A percentile compares a stretch with the other conserved stretches of the same genome.
phyloP scores from a whole-genome alignment of 1,284 basidiomycete genomes.

The Cryptococcus depauperatus region DNA sequence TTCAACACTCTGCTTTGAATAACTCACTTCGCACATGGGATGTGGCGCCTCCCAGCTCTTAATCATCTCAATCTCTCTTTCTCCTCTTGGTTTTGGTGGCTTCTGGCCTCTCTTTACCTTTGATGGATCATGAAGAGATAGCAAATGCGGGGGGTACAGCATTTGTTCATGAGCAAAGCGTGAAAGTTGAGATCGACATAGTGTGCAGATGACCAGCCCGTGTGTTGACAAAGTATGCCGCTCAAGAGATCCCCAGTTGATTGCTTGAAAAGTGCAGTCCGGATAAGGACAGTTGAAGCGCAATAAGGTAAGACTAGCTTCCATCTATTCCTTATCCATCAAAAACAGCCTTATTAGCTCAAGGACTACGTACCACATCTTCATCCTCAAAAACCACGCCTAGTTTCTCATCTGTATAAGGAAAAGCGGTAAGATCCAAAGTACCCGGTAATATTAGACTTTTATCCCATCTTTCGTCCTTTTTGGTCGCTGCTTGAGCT shows the following conservation, averaged over 20 bases:
- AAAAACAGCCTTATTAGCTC: background rate
- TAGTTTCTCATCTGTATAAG: conserved; percentile 67
- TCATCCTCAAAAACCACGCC: conserved; percentile 79
- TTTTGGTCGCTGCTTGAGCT: conserved; percentile 32
- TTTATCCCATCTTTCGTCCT: conserved; percentile 35
- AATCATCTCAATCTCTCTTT: conserved; percentile 39
- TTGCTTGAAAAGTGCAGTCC: conserved; percentile 72
- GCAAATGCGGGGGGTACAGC: conserved; percentile 62
- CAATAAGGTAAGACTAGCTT: conserved; percentile 82
- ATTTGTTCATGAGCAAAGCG: conserved; percentile 94
- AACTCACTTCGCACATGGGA: conserved; percentile 47
- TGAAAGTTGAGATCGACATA: conserved; percentile 85
- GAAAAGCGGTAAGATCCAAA: conserved; percentile 39
- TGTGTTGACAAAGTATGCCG: conserved; percentile 53
- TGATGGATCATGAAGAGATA: conserved; percentile 72
- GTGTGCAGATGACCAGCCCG: conserved; percentile 70
- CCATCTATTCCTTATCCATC: conserved; percentile 54
- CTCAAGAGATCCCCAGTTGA: conserved; percentile 83
- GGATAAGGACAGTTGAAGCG: conserved; percentile 76
- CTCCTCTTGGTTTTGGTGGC: conserved; percentile 33
- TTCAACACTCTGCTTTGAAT: conserved; percentile 41
- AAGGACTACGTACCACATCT: conserved; percentile 54
- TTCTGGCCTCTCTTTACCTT: conserved; percentile 50
- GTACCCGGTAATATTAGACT: conserved; percentile 36
- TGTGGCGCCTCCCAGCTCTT: conserved; percentile 43